Evolutionary conservation across 106 monocot species (phyloP).

Genomic region (Chionographis japonica): DNA sequence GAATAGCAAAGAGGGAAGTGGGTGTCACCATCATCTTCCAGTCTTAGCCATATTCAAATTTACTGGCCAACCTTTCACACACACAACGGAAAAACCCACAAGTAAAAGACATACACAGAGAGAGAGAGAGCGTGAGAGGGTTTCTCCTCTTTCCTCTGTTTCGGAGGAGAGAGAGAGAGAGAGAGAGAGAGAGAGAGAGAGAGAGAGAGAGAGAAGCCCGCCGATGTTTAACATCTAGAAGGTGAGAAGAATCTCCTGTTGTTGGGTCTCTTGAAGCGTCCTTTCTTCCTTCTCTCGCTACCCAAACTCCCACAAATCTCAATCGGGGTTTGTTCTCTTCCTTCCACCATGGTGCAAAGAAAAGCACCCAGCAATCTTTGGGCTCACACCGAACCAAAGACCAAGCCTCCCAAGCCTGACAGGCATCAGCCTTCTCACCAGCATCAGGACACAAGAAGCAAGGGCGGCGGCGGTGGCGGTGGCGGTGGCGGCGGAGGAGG

Average conservation of each 20-base stretch:
- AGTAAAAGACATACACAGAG: too few relatives aligned
- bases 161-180: too few relatives aligned
- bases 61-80: not conserved
- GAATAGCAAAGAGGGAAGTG: not conserved
- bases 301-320: not conserved
- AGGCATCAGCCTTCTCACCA: not conserved
- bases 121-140: too few relatives aligned
- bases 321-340: not conserved
- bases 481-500: too few relatives aligned
- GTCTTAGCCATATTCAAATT: not conserved
- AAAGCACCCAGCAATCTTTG: slow-evolving; percentile 13
- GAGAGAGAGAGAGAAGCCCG: too few relatives aligned
- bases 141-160: not conserved
- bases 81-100: not conserved
- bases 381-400: not conserved
- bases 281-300: not conserved
- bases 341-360: slow-evolving; percentile 26
- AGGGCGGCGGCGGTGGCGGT: not conserved
- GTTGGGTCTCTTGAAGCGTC: not conserved
- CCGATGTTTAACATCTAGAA: not conserved
- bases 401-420: not conserved
- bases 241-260: not conserved
- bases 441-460: slow-evolving; percentile 4
- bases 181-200: too few relatives aligned
- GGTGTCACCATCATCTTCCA: slow-evolving; percentile 1